A percentile compares a stretch with the other conserved stretches of the same genome.
Conservation (phyloP, 495 filamentous ascomycete species). For the Penicillium macrosclerotiorum region DNA sequence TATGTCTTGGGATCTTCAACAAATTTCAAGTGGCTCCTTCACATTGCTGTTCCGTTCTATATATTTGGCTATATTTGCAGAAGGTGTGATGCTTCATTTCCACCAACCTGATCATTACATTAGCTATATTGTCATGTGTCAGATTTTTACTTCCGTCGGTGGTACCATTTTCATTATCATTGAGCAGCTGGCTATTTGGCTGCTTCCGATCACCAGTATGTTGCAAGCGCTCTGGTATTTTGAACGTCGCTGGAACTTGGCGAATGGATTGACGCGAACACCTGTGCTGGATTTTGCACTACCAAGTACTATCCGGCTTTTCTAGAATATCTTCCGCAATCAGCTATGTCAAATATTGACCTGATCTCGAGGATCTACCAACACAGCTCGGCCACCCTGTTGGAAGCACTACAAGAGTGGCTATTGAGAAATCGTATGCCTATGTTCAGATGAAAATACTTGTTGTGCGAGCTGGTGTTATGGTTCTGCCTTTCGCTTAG, state of each 20-base stretch:
- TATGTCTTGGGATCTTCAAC: slow-evolving; percentile 41
- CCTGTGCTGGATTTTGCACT: slow-evolving; percentile 64
- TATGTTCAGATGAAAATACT: slow-evolving; percentile 54
- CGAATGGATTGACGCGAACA: slow-evolving; percentile 58
- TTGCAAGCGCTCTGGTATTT: slow-evolving; percentile 65
- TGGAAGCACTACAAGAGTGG: slow-evolving; percentile 44
- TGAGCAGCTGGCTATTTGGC: slow-evolving; percentile 68
- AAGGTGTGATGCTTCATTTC: slow-evolving; percentile 64
- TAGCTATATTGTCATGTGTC: slow-evolving; percentile 67
- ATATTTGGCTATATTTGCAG: slow-evolving; percentile 51
- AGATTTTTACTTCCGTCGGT: slow-evolving; percentile 67
- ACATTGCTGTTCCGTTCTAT: slow-evolving; percentile 57
- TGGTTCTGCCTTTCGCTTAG: slow-evolving; percentile 40
- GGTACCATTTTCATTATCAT: slow-evolving; percentile 57
- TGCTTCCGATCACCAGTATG: slow-evolving; percentile 57
- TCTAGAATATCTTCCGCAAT: slow-evolving; percentile 50
- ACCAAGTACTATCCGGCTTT: slow-evolving; percentile 54
- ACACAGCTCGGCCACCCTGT: slow-evolving; percentile 48
- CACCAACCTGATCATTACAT: slow-evolving; percentile 53
- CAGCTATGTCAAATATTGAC: slow-evolving; percentile 29
- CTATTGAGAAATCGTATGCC: slow-evolving; percentile 53
- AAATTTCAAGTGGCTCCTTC: slow-evolving; percentile 52
- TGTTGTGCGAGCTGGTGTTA: slow-evolving; percentile 41
- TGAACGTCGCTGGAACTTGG: slow-evolving; percentile 62
- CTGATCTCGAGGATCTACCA: slow-evolving; percentile 47